Base-by-base conservation (phyloP, 257 asterid species). In the Scutellaria minor region DNA sequence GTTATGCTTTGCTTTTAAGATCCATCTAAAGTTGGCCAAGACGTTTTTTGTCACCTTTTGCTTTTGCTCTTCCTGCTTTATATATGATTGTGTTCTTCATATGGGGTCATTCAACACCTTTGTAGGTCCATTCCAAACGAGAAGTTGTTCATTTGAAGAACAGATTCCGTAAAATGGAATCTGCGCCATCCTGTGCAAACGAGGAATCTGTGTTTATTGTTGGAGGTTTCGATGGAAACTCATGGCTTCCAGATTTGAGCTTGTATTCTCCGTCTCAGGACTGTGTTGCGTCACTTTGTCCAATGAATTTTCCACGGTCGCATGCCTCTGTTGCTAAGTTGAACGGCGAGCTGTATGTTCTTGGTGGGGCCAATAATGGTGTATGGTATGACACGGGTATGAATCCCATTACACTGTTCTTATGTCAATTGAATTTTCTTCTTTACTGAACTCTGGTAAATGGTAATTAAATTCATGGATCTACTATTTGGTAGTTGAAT, bases 161-260 rank as follows among this genome's bases (percentile, higher is more conserved):
- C 47, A 78, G 66, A 42, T 55, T 66, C 54, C 71, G 60, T 53
- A 31, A 41, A 14, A 51, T 83, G 75, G 77, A 77, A 81, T 57
- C 79, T 10, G 22, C 51, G 41, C 44, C 77, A 70, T 80, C 62
- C 56, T 75, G 54, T 70, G 61, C 24, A 10, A 40, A 42, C 10
- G 80, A 77, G 58, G 75, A 83, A 24, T 73, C 77, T 45, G 73
- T 84, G 62, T 60, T 84, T 57, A 71, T 91, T 53, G 84, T 82
- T 18, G 95, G 97, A 64, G 97, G 96, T 55, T 84, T 11, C 78
- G 76, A 89, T 81, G 97, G 96, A n/a, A 57, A 64, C 46, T 53
- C 84, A 35, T 84, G 85, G 90, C 58, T 82, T 65, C 47, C 72
- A 22, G 77, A 70, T 78, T 65, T 87, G 77, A 60, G 79, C 74